Conservation (phyloP, 345 rosid species). For the Lumnitzera littorea region DNA sequence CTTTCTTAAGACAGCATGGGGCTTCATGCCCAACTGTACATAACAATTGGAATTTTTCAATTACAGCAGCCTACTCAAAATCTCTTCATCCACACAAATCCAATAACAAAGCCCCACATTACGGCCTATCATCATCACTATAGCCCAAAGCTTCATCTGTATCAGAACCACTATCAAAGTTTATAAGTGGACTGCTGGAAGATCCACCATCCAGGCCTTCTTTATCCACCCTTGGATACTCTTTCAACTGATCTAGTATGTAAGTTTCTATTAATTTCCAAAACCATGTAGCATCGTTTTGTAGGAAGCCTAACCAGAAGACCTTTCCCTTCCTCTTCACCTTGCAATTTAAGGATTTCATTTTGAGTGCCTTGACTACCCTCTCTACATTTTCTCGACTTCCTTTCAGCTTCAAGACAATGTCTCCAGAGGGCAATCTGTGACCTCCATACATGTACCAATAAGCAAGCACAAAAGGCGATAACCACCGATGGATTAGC, state of each 20-base stretch:
- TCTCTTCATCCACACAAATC: too few species aligned
- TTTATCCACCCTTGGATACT: slow-evolving; percentile 13
- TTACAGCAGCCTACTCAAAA: too few species aligned
- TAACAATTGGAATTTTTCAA: too few species aligned
- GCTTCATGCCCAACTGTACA: too few species aligned
- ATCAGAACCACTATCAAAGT: slow-evolving; percentile 31
- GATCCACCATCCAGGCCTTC: slow-evolving; percentile 22
- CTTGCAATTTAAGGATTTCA: slow-evolving; percentile 52
- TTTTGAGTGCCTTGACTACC: slow-evolving; percentile 48
- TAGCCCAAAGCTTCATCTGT: slow-evolving; percentile 19
- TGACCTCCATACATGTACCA: slow-evolving; percentile 83
- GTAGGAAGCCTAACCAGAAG: slow-evolving; percentile 77
- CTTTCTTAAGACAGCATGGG: too few species aligned
- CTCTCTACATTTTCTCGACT: slow-evolving; percentile 43
- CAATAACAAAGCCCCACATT: neutral
- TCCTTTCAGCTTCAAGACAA: slow-evolving; percentile 68
- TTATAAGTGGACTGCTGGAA: slow-evolving; percentile 20
- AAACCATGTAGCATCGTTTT: slow-evolving; percentile 46
- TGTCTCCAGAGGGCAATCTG: slow-evolving; percentile 48
- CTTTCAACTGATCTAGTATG: slow-evolving; percentile 45
- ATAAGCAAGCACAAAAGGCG: slow-evolving; percentile 62
- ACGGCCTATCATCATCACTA: slow-evolving; percentile 12
- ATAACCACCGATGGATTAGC: slow-evolving; percentile 82
- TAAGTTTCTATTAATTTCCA: slow-evolving; percentile 68
- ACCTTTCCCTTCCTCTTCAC: slow-evolving; percentile 72